Conservation (phyloP, 2,329 filamentous ascomycete genomes). For the Xylaria sp. region DNA sequence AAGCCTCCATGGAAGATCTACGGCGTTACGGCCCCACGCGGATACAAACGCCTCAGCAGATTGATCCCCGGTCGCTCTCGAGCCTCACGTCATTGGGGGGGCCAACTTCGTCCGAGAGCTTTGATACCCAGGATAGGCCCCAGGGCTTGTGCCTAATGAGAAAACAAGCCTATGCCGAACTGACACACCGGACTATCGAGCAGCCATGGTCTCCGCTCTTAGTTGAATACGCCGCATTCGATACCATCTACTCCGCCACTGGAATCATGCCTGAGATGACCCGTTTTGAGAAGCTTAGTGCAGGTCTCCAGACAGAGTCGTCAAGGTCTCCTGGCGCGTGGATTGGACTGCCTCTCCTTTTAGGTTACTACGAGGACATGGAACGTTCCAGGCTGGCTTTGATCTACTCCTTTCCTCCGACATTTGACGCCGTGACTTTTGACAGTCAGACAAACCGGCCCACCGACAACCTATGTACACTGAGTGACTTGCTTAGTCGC, state of each 20-base stretch:
- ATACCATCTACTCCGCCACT: constrained; percentile 56
- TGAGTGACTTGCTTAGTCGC: constrained; percentile 48
- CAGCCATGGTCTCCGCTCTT: constrained; percentile 54
- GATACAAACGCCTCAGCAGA: constrained; percentile 56
- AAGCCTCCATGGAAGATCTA: constrained; percentile 40
- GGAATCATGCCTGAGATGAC: constrained; percentile 60
- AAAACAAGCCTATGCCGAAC: constrained; percentile 47
- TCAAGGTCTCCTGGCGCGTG: constrained; percentile 50
- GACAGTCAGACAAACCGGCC: constrained; percentile 47
- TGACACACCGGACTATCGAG: constrained; percentile 39
- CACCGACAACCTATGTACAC: constrained; percentile 47
- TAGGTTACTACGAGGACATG: constrained; percentile 71
- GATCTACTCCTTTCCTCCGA: constrained; percentile 66
- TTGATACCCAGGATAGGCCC: constrained; percentile 27
- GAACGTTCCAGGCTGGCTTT: constrained; percentile 65
- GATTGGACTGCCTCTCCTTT: constrained; percentile 55
- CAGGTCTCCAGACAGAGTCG: constrained; percentile 51
- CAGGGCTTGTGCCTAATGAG: constrained; percentile 49
- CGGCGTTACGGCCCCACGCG: constrained; percentile 54
- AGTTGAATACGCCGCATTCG: constrained; percentile 65
- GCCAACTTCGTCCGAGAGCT: constrained; percentile 34
- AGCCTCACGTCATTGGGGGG: constrained; percentile 41
- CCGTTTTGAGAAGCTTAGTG: constrained; percentile 58
- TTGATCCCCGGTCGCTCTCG: constrained; percentile 50
- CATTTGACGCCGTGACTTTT: constrained; percentile 55